Base-by-base conservation (phyloP, 2,329 filamentous ascomycete genomes). In the Elsinoe necatrix region DNA sequence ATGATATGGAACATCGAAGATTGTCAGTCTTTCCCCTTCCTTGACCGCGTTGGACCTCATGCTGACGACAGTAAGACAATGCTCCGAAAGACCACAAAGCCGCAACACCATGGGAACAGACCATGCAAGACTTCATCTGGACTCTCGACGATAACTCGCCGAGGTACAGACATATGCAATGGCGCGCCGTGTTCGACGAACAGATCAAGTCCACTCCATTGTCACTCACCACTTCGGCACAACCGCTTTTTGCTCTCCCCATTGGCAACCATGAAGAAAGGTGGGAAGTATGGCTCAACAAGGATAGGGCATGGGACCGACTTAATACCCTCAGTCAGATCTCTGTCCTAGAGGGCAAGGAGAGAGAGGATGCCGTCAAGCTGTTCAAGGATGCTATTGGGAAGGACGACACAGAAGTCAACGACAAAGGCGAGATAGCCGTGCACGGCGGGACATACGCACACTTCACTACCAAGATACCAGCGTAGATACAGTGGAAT, bases 1-100 rank as follows among this genome's bases (percentile, higher is more conserved):
- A 69, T 87, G 67, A 83, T 89, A 55, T 89, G 86, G 86, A 89
- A 88, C 63, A 74, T 84, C 58, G 85, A 88, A 67, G 82, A 86
- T 61, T 87, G 84, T 84, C 70, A 64, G 77, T 51, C 27, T 4
- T 29, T 29, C 27, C 27, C 27, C n/a, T n/a, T n/a, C n/a, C n/a
- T n/a, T n/a, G n/a, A n/a, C n/a, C n/a, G n/a, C n/a, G n/a, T n/a
- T n/a, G n/a, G n/a, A n/a, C n/a, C n/a, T n/a, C n/a, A 39, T 25
- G 25, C 25, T 34, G 25, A 39, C 25, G 9, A 7, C 60, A 59
- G 39, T 18, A 50, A 81, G 61, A 87, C 66, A 88, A 88, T 66
- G 79, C 83, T 48, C 82, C 83, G 0, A 65, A 69, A 55, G 68
- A 67, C 2, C 85, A 83, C 79, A 66, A 72, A 4, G 73, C 81